Conservation (phyloP, 208 protist genomes). For the Wallacemonas sp. region DNA sequence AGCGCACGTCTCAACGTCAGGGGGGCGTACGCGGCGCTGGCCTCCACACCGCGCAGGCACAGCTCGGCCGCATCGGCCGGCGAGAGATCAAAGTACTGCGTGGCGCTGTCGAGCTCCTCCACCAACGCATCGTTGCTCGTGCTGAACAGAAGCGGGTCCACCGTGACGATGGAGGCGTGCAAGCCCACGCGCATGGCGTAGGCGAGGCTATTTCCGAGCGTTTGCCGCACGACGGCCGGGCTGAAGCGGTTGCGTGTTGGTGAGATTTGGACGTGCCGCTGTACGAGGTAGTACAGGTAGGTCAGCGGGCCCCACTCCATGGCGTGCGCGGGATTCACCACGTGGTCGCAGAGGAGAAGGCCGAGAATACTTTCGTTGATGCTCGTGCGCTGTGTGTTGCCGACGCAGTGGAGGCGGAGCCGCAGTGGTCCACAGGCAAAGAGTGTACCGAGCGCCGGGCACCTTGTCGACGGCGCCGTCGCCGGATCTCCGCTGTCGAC, state of each 20-base stretch:
- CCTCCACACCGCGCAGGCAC: slow-evolving; percentile 50
- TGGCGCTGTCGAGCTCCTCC: slow-evolving; percentile 60
- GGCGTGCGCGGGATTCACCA: slow-evolving; percentile 95
- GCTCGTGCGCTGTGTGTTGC: slow-evolving; percentile 66
- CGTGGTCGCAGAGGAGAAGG: slow-evolving; percentile 92
- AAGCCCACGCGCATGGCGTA: slow-evolving; percentile 92
- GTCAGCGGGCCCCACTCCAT: slow-evolving; percentile 92
- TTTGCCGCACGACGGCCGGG: slow-evolving; percentile 63
- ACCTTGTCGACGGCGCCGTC: too few species aligned
- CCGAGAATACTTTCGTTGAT: slow-evolving; percentile 89
- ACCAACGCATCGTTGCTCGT: slow-evolving; percentile 62
- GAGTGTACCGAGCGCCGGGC: too few species aligned
- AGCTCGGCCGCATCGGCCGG: slow-evolving; percentile 71
- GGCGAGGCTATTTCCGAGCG: slow-evolving; percentile 85
- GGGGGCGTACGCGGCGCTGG: slow-evolving; percentile 22
- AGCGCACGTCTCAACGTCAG: slow-evolving; percentile 27
- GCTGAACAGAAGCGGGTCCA: slow-evolving; percentile 95
- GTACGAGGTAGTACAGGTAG: slow-evolving; percentile 98
- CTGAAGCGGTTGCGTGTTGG: slow-evolving; percentile 97
- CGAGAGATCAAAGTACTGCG: slow-evolving; percentile 45
- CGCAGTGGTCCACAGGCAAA: slow-evolving; percentile 24
- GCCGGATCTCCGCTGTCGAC: neutral
- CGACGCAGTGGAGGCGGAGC: slow-evolving; percentile 62
- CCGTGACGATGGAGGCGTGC: slow-evolving; percentile 95
- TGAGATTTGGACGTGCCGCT: slow-evolving; percentile 96